Base-by-base conservation (phyloP, 495 filamentous ascomycete genomes). In the Neurospora terricola region DNA sequence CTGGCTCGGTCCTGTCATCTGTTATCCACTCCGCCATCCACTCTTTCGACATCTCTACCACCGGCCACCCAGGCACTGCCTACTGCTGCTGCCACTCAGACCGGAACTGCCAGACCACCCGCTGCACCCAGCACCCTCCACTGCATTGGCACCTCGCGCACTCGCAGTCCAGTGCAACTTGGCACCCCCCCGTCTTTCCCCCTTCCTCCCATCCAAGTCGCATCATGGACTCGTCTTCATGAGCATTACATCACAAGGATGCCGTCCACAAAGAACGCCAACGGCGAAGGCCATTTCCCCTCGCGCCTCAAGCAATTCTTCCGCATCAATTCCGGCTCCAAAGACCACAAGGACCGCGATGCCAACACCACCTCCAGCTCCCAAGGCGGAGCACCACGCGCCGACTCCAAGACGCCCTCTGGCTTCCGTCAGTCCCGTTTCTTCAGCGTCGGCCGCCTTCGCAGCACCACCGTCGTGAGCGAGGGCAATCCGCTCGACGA, bases 221-320 rank as follows among this genome's bases (percentile, higher is more conserved):
- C 72, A 76, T 45, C 80, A 82, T 82, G 80, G 77, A 75, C 75
- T 42, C 69, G 69, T 70, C 76, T 73, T 72, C 76, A 79, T 80
- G 80, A 82, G 72, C 70, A 71, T 40, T 39, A 74, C 71, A 74
- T 70, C 70, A 69, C 71, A 48, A 80, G 23, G 38, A 83, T 83
- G 81, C 81, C 81, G 75, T 83, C 81, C 36, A 80, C 75, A 62
- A 82, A 80, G 75, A 82, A 71, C 77, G 77, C 75, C 72, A 83
- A 84, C 75, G 84, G 82, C 79, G 81, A 84, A 71, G 81, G 80
- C 81, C 92, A 96, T 77, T 89, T 97, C 77, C 93, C 91, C 40
- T 92, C 94, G 80, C 94, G 91, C 81, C 89, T 99, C 81, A 96
- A 92, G 88, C 97, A 95, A 81, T 98, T 98, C 86, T 99, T 99